Conservation (phyloP, 2,329 filamentous ascomycete species). For the Scedosporium boydii region DNA sequence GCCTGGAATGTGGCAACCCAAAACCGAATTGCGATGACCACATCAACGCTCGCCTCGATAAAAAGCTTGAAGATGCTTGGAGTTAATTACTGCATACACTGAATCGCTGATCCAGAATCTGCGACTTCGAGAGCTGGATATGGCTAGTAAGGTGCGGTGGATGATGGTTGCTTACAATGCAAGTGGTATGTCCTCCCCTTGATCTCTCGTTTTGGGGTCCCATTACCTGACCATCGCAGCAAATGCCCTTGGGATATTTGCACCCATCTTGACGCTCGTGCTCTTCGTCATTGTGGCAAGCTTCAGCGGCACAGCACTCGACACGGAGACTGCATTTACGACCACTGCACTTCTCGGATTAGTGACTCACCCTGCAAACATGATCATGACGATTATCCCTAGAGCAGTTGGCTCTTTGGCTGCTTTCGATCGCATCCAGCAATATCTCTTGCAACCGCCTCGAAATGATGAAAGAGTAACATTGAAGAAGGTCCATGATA, state of each 20-base stretch:
- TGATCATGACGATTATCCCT: conserved; percentile 13
- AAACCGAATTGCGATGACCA: neutral
- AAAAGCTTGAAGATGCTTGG: neutral
- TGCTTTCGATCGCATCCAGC: neutral
- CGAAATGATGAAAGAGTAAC: neutral
- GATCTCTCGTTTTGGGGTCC: too few relatives aligned
- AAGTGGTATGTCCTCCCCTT: neutral
- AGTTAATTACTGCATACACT: neutral
- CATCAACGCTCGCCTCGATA: neutral
- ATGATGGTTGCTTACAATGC: neutral
- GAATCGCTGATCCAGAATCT: neutral
- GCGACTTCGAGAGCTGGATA: neutral
- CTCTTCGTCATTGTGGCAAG: neutral
- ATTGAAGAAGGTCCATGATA: neutral
- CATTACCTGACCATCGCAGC: neutral
- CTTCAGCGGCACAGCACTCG: neutral
- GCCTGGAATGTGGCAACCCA: neutral
- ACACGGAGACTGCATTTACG: neutral
- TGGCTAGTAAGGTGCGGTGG: neutral
- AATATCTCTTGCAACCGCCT: neutral
- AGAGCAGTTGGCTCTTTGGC: conserved; percentile 1
- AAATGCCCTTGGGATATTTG: neutral
- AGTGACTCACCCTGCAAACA: conserved; percentile 12
- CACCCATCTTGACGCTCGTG: neutral
- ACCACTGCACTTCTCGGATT: conserved; percentile 5